phyloP scores from a whole-genome alignment of 2,329 filamentous ascomycete genomes.

The Colletotrichum acutatum region DNA sequence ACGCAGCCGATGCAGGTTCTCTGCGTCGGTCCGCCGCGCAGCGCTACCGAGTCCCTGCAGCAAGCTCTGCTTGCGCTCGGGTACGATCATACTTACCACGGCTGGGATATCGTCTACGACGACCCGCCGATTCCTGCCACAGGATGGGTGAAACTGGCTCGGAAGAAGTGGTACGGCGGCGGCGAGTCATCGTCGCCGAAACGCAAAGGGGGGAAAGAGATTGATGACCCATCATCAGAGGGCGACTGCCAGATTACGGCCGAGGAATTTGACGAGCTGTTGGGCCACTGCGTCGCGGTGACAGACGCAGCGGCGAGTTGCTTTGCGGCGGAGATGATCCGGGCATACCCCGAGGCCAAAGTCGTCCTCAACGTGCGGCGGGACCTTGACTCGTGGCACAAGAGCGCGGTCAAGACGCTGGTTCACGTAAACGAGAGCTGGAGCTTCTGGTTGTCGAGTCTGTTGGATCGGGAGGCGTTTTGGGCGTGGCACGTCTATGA shows the following conservation, averaged over 20 bases:
- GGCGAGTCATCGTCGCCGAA: background rate
- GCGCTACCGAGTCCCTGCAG: constrained; percentile 49
- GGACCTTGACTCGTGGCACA: constrained; percentile 54
- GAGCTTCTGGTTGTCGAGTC: constrained; percentile 43
- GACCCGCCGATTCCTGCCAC: constrained; percentile 37
- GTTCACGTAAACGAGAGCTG: constrained; percentile 39
- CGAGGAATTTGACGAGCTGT: constrained; percentile 42
- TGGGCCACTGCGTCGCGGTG: constrained; percentile 47
- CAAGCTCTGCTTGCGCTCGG: constrained; percentile 44
- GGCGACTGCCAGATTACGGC: constrained; percentile 27
- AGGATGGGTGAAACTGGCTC: constrained; percentile 40
- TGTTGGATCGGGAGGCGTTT: constrained; percentile 44
- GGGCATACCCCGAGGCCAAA: constrained; percentile 47
- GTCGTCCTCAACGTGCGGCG: constrained; percentile 55
- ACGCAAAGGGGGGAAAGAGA: background rate
- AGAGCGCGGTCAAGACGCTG: constrained; percentile 43
- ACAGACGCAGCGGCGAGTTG: constrained; percentile 53
- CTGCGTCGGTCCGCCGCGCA: constrained; percentile 46
- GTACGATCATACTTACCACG: constrained; percentile 48
- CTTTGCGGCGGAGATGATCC: constrained; percentile 50
- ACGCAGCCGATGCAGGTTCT: constrained; percentile 48
- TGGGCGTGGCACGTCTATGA: constrained; percentile 46
- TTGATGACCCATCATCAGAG: background rate
- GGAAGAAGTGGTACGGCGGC: constrained; percentile 42
- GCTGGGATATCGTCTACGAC: constrained; percentile 48